Conservation (phyloP, 306 rosid species). For the Vigna unguiculata region DNA sequence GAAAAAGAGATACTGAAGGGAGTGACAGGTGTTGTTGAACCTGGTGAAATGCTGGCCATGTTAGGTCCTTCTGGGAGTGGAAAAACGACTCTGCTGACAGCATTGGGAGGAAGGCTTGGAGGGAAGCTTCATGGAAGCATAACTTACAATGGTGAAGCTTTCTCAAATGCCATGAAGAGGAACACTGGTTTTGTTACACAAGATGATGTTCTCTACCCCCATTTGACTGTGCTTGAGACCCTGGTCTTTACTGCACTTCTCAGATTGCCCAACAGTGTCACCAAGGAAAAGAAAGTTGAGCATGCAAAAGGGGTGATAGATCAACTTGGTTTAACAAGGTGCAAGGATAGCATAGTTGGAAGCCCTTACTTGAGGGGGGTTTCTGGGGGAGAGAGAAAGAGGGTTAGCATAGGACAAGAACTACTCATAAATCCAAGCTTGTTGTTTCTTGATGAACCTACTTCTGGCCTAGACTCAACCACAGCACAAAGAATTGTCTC, state of each 20-base stretch:
- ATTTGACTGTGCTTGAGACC: slow-evolving; percentile 71
- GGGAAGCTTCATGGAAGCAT: slow-evolving; percentile 50
- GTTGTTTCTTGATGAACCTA: slow-evolving; percentile 81
- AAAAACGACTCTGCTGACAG: slow-evolving; percentile 78
- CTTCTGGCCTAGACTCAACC: slow-evolving; percentile 82
- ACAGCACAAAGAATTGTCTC: slow-evolving; percentile 76
- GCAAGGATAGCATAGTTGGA: slow-evolving; percentile 67
- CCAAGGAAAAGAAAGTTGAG: slow-evolving; percentile 49
- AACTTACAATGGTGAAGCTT: slow-evolving; percentile 51
- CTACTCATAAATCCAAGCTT: slow-evolving; percentile 76
- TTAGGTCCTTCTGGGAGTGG: slow-evolving; percentile 93
- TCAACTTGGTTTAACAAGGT: slow-evolving; percentile 66
- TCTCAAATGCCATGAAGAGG: slow-evolving; percentile 62
- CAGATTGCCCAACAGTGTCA: slow-evolving; percentile 59
- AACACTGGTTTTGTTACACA: slow-evolving; percentile 79
- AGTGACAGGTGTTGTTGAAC: slow-evolving; percentile 64
- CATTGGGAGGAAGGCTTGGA: slow-evolving; percentile 71
- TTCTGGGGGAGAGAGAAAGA: slow-evolving; percentile 86
- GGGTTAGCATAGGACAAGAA: slow-evolving; percentile 88
- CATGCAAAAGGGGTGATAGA: slow-evolving; percentile 57
- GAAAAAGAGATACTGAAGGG: slow-evolving; percentile 69
- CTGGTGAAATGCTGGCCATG: slow-evolving; percentile 83
- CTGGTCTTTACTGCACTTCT: slow-evolving; percentile 78
- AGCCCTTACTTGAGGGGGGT: slow-evolving; percentile 58
- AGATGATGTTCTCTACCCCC: slow-evolving; percentile 74